Conservation (phyloP, 371 early-diverging fungal species). For the Thermomucor indicae-seudaticae region DNA sequence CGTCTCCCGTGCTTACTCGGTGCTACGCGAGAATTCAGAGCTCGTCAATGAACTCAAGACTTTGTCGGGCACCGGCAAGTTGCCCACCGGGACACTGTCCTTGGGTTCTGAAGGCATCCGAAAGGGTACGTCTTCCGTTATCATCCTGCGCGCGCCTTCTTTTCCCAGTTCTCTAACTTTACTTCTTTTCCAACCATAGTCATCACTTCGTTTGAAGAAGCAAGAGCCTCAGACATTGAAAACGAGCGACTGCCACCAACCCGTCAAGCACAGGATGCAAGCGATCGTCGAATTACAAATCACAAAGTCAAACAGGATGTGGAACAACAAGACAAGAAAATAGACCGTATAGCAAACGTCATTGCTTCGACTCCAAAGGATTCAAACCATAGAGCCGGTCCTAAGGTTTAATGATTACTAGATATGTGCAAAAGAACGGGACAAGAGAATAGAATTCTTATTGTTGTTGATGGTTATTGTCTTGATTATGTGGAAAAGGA, state of each 20-base stretch:
- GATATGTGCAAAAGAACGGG: conserved; percentile 24
- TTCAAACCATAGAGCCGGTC: too few relatives aligned
- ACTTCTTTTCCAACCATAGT: conserved; percentile 47
- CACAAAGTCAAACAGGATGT: too few relatives aligned
- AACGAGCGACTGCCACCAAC: conserved; percentile 93
- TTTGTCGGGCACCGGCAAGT: conserved; percentile 72
- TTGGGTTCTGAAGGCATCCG: conserved; percentile 90
- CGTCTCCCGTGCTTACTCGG: conserved; percentile 84
- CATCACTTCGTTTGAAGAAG: conserved; percentile 90
- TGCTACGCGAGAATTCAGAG: conserved; percentile 88
- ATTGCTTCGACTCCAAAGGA: too few relatives aligned
- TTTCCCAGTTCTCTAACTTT: too few relatives aligned
- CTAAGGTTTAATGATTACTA: not conserved
- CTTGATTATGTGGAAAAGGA: not conserved
- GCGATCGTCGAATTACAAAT: too few relatives aligned
- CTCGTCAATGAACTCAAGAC: conserved; percentile 90
- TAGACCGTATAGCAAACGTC: too few relatives aligned
- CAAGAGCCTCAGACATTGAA: conserved; percentile 79
- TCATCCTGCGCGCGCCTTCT: too few relatives aligned
- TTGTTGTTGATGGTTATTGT: not conserved
- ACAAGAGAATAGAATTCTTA: conserved; percentile 11
- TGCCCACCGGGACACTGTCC: conserved; percentile 85
- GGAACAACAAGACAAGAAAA: too few relatives aligned
- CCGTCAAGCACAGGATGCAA: conserved; percentile 3
- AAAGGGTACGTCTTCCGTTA: conserved; percentile 56